phyloP scores from a whole-genome alignment of 179 eudicot genomes.

The Pouteria campechiana region DNA sequence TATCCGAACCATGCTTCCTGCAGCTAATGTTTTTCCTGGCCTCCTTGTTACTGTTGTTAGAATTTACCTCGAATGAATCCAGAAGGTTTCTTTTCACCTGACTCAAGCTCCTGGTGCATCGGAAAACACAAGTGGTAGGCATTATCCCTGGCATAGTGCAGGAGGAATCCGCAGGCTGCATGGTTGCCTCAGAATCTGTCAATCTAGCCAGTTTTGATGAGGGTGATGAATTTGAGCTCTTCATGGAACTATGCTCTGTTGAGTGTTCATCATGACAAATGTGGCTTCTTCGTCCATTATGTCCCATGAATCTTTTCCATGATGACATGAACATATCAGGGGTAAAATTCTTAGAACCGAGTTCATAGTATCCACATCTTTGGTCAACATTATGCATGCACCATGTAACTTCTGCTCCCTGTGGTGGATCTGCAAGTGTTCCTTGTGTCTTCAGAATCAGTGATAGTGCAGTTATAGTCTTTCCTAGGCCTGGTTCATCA shows the following conservation, averaged over 20 bases:
- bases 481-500: conserved; percentile 98
- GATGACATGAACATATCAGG: conserved; percentile 16
- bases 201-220: conserved; percentile 14
- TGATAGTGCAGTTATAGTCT: conserved; percentile 88
- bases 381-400: conserved; percentile 50
- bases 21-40: conserved; percentile 14
- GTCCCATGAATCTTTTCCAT: conserved; percentile 24
- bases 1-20: conserved; percentile 29
- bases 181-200: conserved; percentile 8
- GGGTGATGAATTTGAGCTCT: conserved; percentile 4
- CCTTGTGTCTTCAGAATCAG: conserved; percentile 93
- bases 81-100: conserved; percentile 51
- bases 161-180: conserved; percentile 13
- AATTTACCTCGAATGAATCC: conserved; percentile 24
- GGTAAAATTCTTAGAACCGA: conserved; percentile 26
- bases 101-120: conserved; percentile 30
- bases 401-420: conserved; percentile 54
- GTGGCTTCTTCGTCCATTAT: conserved; percentile 45
- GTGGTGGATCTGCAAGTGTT: conserved; percentile 68
- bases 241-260: conserved; percentile 29
- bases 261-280: conserved; percentile 40
- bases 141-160: conserved; percentile 18
- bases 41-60: conserved; percentile 11
- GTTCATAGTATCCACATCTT: conserved; percentile 89
- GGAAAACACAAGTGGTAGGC: conserved; percentile 14